Conservation (phyloP, 1,284 basidiomycete genomes). For the Wallemia ichthyophaga region DNA sequence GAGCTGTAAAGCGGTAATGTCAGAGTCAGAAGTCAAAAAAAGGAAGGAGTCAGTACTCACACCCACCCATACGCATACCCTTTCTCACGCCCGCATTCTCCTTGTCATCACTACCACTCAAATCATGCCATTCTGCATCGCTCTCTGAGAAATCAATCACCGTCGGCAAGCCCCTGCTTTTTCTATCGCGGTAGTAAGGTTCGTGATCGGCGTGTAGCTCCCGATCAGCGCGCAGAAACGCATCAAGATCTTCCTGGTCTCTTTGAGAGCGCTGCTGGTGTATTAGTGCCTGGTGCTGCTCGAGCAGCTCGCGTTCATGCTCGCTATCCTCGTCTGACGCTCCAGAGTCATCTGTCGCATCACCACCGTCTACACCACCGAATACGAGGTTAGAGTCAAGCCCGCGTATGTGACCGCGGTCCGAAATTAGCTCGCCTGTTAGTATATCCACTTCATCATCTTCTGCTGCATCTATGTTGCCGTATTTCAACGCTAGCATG, state of each 20-base stretch:
- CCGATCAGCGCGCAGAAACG: not conserved
- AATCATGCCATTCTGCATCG: not conserved
- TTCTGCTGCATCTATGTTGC: not conserved
- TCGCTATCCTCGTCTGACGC: not conserved
- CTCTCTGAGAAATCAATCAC: not conserved
- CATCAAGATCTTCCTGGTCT: not conserved
- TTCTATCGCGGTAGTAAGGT: not conserved
- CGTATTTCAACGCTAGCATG: not conserved
- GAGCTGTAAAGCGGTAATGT: too few species aligned
- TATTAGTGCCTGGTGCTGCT: not conserved
- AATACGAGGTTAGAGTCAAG: not conserved
- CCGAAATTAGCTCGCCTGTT: not conserved
- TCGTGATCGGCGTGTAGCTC: not conserved
- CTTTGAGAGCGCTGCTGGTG: not conserved
- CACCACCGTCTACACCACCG: not conserved
- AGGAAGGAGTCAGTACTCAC: too few species aligned
- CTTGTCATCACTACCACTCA: not conserved
- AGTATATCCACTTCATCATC: not conserved
- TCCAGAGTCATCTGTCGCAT: not conserved
- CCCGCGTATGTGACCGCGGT: not conserved
- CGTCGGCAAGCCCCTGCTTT: not conserved
- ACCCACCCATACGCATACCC: too few species aligned
- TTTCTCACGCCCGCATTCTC: not conserved
- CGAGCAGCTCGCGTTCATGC: not conserved
- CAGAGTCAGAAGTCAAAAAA: too few species aligned